Evolutionary conservation across 2,329 filamentous ascomycete genomes (phyloP), one percentile per base, ranked within the genome.

Genomic region (Verticillium isaacii): DNA sequence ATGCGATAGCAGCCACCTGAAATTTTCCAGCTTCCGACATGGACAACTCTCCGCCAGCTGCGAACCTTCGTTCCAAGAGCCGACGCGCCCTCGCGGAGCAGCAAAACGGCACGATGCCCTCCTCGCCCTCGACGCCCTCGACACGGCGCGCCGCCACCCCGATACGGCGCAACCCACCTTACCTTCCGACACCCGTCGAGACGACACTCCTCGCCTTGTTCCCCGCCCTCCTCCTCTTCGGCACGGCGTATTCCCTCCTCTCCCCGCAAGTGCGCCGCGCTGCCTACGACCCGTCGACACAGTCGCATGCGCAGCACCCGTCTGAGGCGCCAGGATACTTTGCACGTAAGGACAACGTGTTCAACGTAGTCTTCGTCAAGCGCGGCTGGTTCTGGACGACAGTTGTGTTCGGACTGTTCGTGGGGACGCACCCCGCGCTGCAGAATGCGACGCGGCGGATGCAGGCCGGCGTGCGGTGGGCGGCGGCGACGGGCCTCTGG

Each of bases 351-450:
- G 84, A 87, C 74, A 99, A 99, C 78, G 69, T 97, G 59, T 90
- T 98, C 84, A 99, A 99, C 73, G 76, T 90, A 56, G 85, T 93
- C 69, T 99, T 98, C 72, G 95, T 99, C 70, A 99, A 99, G 81
- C 82, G 91, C 60, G 94, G 94, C 64, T 99, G 95, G 95, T 85
- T 89, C 58, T 99, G 95, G 95, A 88, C 92, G 34, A 93, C 91
- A 0, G 72, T 85, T 11, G 89, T 91, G 0, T 93, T 97, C 70
- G 75, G 84, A 37, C 74, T 85, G 17, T 92, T 97, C 64, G 74
- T 91, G 7, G 74, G 88, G 52, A 88, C 87, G 29, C 90, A 96
- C 71, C 86, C 89, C 70, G 66, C 79, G 71, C 65, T 83, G 73
- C 39, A n/a, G 41, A 62, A 73, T 39, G 64, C 72, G 5, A 60